Evolutionary conservation across 2,329 filamentous ascomycete genomes (phyloP), one percentile per base, ranked within the genome.

Genomic region (Bimuria novae-zelandiae): DNA sequence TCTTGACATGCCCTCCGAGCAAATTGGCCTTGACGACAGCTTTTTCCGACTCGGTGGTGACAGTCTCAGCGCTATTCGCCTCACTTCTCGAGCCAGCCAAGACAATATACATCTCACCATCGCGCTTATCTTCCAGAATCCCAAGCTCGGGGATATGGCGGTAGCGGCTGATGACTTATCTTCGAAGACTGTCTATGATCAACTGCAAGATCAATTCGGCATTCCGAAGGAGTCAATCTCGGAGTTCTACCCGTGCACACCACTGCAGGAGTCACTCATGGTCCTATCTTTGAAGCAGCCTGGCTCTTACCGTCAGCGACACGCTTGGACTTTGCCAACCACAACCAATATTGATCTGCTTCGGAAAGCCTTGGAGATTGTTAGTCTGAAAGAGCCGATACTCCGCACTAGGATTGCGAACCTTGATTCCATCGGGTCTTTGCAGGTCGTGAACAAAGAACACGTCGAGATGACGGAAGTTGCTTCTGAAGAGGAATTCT

Each of bases 261-360:
- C 40, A 10, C 40, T 43, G 25, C 40, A 43, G 6, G 43, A 37
- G 19, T 36, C 30, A 7, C 43, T 46, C n/a, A 37, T 37, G 43
- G 10, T 36, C 1, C 30, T 46, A 2, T 81, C 81, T 3, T 75
- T 77, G 55, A 81, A 80, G 61, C 72, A 79, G 21, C 75, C 75
- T 33, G 81, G 80, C 39, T 77, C 79, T 0, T 84, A 84, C 39
- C 75, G 84, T 2, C 80, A 78, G 1, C 80, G 80, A 25, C 72
- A 72, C 23, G 60, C 72, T 0, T 76, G 75, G 55, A 59, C 60
- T 4, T 36, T 62, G 16, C 30, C 36, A 3, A 21, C 14, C 2
- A 10, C 44, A 16, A 19, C 55, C 14, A 45, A 55, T 23, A 2
- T 53, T 7, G 1, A 43, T 5, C 33, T 36, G 1, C 76, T 79